Evolutionary conservation across 352 stramenopile species (phyloP), one percentile per base, ranked within the genome.

Genomic region (Phytophthora fragariaefolia): DNA sequence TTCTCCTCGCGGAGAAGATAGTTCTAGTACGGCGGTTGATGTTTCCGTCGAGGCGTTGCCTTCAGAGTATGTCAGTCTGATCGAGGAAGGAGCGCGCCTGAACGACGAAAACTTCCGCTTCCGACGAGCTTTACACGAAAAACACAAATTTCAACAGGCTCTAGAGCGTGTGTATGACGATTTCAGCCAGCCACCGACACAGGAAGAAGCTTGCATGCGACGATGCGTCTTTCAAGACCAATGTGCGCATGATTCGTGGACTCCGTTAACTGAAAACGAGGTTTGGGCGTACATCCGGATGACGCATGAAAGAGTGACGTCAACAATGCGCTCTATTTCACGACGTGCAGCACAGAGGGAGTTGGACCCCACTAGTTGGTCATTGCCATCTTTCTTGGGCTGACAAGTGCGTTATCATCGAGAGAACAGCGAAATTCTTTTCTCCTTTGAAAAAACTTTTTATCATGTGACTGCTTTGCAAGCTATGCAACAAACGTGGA

Each of bases 401-500:
- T 88, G 79, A 74, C 58, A 77, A 6, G 65, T 80, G 20, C 65
- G 53, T 24, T 69, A 80, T 26, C 63, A 72, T 26, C 63, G 74
- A 53, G 45, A 79, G 27, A 67, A 56, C 36, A 49, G 73, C 18
- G 69, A 73, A 36, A 40, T 87, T 53, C 63, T 82, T 22, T 78
- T 87, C 50, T 63, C 65, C 4, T 87, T 85, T 43, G 58, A 75
- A 28, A 90, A 90, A 50, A 48, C 67, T n/a, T 86, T 87, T 46
- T 70, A 66, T 13, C 77, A 87, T 36, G 45, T 70, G 27, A 73
- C 72, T 3, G 66, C 78, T 5, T 49, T 70, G 7, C 65, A 78
- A 22, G 76, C 71, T 17, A 81, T 85, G 58, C 43, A 70, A 20
- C 66, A 79, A 7, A 79, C 75, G 55, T 90, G 81, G 81, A 50